phyloP scores from a whole-genome alignment of 202 grass and related monocot species.

The Setaria italica region DNA sequence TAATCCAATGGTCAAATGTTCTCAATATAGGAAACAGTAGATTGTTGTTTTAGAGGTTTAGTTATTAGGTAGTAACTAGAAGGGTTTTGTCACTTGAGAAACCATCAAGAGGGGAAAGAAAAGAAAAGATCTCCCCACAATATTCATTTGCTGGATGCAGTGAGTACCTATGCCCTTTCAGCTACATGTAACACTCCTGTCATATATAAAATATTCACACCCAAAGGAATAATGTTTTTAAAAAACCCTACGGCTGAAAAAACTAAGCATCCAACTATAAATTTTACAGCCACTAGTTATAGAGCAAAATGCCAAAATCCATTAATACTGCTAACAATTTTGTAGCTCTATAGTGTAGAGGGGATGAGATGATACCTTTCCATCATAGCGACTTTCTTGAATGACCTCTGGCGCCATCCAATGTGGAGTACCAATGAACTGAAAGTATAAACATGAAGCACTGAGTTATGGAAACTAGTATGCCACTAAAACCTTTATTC shows the following conservation, averaged over 20 bases:
- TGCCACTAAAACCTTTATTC: conserved; percentile 6
- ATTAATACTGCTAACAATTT: conserved; percentile 29
- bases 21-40: conserved; percentile 1
- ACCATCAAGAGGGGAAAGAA: neutral
- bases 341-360: conserved; percentile 1
- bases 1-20: conserved; percentile 21
- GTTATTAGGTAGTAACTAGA: conserved; percentile 19
- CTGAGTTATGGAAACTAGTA: conserved; percentile 24
- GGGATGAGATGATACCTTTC: conserved; percentile 65
- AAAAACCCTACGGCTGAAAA: neutral
- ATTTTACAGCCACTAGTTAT: neutral
- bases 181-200: conserved; percentile 19
- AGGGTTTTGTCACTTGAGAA: conserved; percentile 30
- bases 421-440: conserved; percentile 99
- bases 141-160: conserved; percentile 8
- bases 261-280: neutral
- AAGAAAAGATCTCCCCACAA: conserved; percentile 30
- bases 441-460: conserved; percentile 54
- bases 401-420: conserved; percentile 99
- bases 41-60: conserved; percentile 6
- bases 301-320: conserved; percentile 25
- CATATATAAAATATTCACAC: conserved; percentile 25
- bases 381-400: conserved; percentile 99
- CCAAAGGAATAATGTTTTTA: neutral
- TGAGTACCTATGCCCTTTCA: conserved; percentile 21